Evolutionary conservation across 2,329 filamentous ascomycete species (phyloP).

Genomic region (Fusarium tupiense): DNA sequence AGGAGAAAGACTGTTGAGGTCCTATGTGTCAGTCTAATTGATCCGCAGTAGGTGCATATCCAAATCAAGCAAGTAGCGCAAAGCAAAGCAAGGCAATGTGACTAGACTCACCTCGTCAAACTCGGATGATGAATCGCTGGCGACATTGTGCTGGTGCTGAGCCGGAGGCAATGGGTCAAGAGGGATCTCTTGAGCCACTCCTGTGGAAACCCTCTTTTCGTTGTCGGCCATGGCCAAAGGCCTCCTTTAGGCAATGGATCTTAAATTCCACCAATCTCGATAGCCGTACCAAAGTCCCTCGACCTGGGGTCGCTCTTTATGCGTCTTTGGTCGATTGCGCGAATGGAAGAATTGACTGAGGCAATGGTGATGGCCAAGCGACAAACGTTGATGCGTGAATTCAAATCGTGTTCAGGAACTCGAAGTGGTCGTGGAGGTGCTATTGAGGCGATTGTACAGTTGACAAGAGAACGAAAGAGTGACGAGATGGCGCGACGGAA

Average conservation of each 20-base stretch:
- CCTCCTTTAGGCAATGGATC: conserved; percentile 28
- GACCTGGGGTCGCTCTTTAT: conserved; percentile 16
- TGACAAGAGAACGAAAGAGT: conserved; percentile 2
- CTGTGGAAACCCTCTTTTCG: conserved; percentile 41
- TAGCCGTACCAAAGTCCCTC: conserved; percentile 3
- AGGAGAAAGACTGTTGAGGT: conserved; percentile 48
- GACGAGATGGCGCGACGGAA: conserved; percentile 5
- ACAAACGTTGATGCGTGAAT: not conserved
- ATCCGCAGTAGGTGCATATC: not conserved
- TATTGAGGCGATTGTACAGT: not conserved
- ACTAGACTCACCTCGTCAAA: conserved; percentile 41
- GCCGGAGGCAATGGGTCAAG: conserved; percentile 26
- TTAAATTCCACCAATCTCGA: conserved; percentile 36
- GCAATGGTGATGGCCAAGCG: not conserved
- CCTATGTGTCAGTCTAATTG: conserved; percentile 8
- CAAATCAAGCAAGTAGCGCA: not conserved
- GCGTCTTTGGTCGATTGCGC: conserved; percentile 4
- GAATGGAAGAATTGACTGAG: not conserved
- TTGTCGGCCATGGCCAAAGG: conserved; percentile 46
- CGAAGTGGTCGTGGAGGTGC: not conserved
- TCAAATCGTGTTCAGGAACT: conserved; percentile 1
- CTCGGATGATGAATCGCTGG: conserved; percentile 38
- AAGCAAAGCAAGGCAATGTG: not conserved
- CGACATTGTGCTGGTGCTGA: conserved; percentile 30
- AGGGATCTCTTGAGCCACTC: conserved; percentile 31